These are phyloP conservation scores for Pisolithus microcarpus DNA, from an alignment of 768 basidiomycete species.

Conservation along the genomic window DNA sequence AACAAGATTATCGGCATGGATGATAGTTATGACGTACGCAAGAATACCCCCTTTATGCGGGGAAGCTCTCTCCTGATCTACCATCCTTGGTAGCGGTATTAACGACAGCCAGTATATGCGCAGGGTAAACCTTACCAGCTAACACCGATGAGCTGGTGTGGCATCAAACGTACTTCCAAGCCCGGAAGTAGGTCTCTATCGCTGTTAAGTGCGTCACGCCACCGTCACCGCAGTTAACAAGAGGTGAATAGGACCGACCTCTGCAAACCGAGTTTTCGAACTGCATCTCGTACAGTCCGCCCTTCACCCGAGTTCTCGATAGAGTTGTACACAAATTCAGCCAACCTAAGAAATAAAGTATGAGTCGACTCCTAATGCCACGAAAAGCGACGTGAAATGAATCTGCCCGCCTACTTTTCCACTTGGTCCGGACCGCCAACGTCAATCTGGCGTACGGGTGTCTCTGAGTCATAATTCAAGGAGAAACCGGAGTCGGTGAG, in stretches of 20 bases:
- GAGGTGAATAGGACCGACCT: slow-evolving; percentile 30
- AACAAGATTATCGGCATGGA: neutral
- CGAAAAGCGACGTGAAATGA: no score
- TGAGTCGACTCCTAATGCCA: neutral
- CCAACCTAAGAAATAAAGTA: slow-evolving; percentile 35
- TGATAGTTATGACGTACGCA: slow-evolving; percentile 32
- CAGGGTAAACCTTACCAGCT: slow-evolving; percentile 43
- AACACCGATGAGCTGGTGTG: slow-evolving; percentile 74
- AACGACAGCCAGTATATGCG: neutral
- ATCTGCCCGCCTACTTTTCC: slow-evolving; percentile 29
- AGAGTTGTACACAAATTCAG: slow-evolving; percentile 53
- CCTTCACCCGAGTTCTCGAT: slow-evolving; percentile 53
- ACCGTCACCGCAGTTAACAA: neutral
- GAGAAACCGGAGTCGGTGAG: slow-evolving; percentile 26
- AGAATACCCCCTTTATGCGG: slow-evolving; percentile 55
- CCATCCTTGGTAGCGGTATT: slow-evolving; percentile 43
- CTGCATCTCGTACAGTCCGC: slow-evolving; percentile 44
- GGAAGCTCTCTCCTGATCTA: slow-evolving; percentile 47
- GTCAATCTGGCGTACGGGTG: slow-evolving; percentile 44
- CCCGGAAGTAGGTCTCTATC: slow-evolving; percentile 56
- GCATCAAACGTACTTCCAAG: slow-evolving; percentile 59
- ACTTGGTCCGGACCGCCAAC: slow-evolving; percentile 53
- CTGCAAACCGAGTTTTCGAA: slow-evolving; percentile 44
- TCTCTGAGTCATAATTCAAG: slow-evolving; percentile 45
- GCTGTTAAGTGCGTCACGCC: slow-evolving; percentile 22